Evolutionary conservation across 2,329 filamentous ascomycete species (phyloP), one percentile per base, ranked within the genome.

Genomic region (Zasmidium cellare): DNA sequence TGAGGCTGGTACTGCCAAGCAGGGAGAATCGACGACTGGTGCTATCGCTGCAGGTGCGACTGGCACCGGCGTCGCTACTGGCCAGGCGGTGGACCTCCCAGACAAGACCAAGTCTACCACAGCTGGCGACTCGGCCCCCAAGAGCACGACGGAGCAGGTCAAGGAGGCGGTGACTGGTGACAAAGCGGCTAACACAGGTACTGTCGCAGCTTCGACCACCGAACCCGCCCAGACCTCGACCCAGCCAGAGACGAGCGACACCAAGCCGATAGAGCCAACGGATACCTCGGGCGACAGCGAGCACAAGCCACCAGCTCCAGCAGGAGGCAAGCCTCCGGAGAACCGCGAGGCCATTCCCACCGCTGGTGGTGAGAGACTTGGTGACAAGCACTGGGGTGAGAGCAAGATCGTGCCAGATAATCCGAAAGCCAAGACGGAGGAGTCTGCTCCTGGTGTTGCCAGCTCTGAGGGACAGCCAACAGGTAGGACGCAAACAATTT

Each of bases 381-480:
- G 71, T 44, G 59, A 67, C 56, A 67, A 69, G 61, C 68, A 71
- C 59, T 71, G 69, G 70, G 71, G 71, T 48, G 70, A 72, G 67
- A 72, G 70, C 64, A 59, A 70, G 52, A 65, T 68, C 16, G 64
- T 72, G 14, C 69, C 71, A 11, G 71, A 71, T 16, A 59, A 62
- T 44, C 69, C 69, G 22, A 31, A 52, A 41, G 47, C 60, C 20
- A 47, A 53, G 20, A 41, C 49, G 45, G 55, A 41, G 18, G 7
- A 6, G 6, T 28, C 46, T 19, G 53, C 51, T n/a, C 53, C 44
- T 12, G 60, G 60, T 50, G 55, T 68, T 31, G 58, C 64, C 45
- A 66, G 65, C 56, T 45, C 14, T 11, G 64, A 60, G 6, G 69
- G 69, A 9, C 69, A 72, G 51, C 63, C 67, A 6, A 64, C 58